Evolutionary conservation across 257 asterid species (phyloP).

Genomic region (Sherardia arvensis): DNA sequence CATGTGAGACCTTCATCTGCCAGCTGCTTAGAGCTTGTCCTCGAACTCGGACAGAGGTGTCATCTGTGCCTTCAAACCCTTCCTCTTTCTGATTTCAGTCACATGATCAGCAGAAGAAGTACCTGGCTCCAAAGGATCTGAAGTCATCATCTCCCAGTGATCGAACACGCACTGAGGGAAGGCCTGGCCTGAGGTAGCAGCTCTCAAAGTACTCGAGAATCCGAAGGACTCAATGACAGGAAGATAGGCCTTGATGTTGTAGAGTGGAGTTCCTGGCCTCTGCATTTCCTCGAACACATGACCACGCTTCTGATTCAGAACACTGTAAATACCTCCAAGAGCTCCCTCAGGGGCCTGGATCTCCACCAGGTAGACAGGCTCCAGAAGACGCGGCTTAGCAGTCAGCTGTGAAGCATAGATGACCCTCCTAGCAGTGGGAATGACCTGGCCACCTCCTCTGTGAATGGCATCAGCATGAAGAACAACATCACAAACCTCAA

Average conservation of each 20-base stretch:
- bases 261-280: conserved; percentile 37
- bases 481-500: conserved; percentile 40
- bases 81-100: conserved; percentile 32
- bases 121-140: conserved; percentile 28
- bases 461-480: conserved; percentile 42
- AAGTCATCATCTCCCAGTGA: conserved; percentile 38
- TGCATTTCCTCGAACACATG: conserved; percentile 43
- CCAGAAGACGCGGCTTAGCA: conserved; percentile 40
- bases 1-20: not conserved
- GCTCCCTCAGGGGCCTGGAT: conserved; percentile 38
- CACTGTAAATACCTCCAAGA: conserved; percentile 36
- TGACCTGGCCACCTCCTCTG: conserved; percentile 42
- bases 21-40: conserved; percentile 27
- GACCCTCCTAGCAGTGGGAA: conserved; percentile 41
- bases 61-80: conserved; percentile 36
- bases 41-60: conserved; percentile 33
- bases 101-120: conserved; percentile 25
- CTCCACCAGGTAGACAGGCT: conserved; percentile 35
- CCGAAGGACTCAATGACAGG: conserved; percentile 35
- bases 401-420: conserved; percentile 37
- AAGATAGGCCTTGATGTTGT: conserved; percentile 42
- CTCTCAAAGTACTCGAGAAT: conserved; percentile 33
- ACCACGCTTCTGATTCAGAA: conserved; percentile 42
- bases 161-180: conserved; percentile 38
- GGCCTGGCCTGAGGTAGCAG: conserved; percentile 38